Evolutionary conservation across 805 yeast species (phyloP), one percentile per base, ranked within the genome.

Genomic region (Ogataea haglerorum): DNA sequence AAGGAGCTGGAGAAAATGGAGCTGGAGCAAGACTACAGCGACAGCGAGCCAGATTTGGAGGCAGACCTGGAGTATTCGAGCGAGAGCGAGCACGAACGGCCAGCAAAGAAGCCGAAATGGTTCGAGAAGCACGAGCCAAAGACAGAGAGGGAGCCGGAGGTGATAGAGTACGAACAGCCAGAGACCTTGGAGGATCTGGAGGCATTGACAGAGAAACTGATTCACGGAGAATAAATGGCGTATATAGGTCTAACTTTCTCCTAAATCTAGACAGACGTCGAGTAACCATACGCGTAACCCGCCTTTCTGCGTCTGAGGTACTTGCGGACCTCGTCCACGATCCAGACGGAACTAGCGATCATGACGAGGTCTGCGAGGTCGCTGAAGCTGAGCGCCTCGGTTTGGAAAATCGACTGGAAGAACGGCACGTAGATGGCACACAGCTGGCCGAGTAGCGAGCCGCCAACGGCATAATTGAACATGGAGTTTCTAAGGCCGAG

Each of bases 371-470:
- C 79, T 12, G 78, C 28, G 53, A 91, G 63, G 61, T 93, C 99
- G 12, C 72, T 65, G 6, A 89, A 57, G 34, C 76, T 69, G 43
- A 93, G 71, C 0, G 96, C 88, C 65, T 93, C 99, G 3, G 99
- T 93, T 61, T 93, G 96, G 75, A 93, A 93, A 42, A 93, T 78
- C 6, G 78, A 60, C 66, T 93, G 99, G 73, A 93, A 85, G 55
- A 90, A 89, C 45, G 97, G 96, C 31, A 91, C 75, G 60, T 93
- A 93, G 41, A 93, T 82, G 12, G 96, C 99, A 60, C 95, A 85
- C 47, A 93, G 62, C 66, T 93, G 98, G 10, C 99, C 99, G 36
- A 87, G 38, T 29, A 93, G 61, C 1, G 96, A 89, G 1, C 93
- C 85, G 10, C 85, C 78, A 14, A 93, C 96, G 0, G 99, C 96